Conservation (phyloP, 1,284 basidiomycete genomes). For the Irpex lacteus region DNA sequence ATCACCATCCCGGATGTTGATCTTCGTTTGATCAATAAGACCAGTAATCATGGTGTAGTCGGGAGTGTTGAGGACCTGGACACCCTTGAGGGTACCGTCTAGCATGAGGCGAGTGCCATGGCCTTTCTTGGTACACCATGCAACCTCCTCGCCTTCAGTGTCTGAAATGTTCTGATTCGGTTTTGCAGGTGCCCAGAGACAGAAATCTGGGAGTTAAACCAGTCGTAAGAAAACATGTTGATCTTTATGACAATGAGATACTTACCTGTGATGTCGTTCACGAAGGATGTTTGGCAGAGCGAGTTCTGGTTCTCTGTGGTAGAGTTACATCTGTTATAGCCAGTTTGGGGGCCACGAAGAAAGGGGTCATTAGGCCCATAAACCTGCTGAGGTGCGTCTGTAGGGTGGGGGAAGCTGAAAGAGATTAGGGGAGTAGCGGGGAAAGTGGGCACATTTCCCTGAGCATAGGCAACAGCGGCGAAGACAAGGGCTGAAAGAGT, state of each 20-base stretch:
- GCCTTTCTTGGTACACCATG: conserved; percentile 72
- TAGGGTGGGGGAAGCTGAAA: conserved; percentile 38
- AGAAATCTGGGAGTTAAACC: conserved; percentile 45
- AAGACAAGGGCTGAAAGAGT: too few species aligned
- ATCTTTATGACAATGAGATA: background rate
- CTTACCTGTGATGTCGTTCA: conserved; percentile 53
- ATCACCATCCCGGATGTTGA: conserved; percentile 54
- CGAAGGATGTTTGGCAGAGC: conserved; percentile 59
- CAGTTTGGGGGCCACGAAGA: conserved; percentile 55
- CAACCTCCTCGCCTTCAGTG: conserved; percentile 65
- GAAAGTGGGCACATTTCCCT: conserved; percentile 25
- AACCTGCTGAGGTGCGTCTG: conserved; percentile 35
- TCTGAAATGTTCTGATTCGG: conserved; percentile 49
- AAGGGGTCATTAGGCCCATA: conserved; percentile 35
- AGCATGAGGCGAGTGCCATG: conserved; percentile 67
- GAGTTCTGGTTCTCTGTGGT: conserved; percentile 62
- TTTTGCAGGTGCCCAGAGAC: conserved; percentile 55
- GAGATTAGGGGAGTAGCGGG: conserved; percentile 41
- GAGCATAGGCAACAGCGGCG: conserved; percentile 32
- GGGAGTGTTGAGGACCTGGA: conserved; percentile 63
- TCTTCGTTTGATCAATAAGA: conserved; percentile 55
- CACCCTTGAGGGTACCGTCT: conserved; percentile 56
- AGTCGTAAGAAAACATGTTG: too few species aligned
- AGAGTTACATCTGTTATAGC: conserved; percentile 71
- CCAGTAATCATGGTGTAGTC: conserved; percentile 67